Evolutionary conservation across 1,284 basidiomycete species (phyloP).

Genomic region (Kwoniella shivajii): DNA sequence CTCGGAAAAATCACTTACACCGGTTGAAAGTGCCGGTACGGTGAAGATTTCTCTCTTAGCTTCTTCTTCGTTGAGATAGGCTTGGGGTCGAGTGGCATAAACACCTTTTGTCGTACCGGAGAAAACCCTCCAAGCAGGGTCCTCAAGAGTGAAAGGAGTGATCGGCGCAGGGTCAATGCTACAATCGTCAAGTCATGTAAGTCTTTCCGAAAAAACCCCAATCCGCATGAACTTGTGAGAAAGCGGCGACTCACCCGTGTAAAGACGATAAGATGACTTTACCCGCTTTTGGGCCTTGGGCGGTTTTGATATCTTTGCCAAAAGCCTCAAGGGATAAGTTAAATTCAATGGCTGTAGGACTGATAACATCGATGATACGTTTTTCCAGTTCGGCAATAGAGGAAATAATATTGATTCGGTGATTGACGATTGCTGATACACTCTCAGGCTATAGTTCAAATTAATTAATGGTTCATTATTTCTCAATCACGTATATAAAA

Average conservation of each 20-base stretch:
- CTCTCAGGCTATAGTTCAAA: slow-evolving; percentile 36
- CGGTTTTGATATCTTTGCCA: slow-evolving; percentile 25
- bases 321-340: slow-evolving; percentile 44
- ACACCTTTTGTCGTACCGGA: slow-evolving; percentile 39
- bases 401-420: slow-evolving; percentile 44
- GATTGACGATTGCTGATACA: slow-evolving; percentile 43
- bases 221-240: too few relatives aligned
- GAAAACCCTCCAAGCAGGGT: slow-evolving; percentile 40
- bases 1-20: slow-evolving; percentile 13
- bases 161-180: slow-evolving; percentile 46
- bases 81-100: slow-evolving; percentile 33
- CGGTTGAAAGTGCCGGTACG: slow-evolving; percentile 35
- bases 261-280: too few relatives aligned
- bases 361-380: slow-evolving; percentile 32
- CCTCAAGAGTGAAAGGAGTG: slow-evolving; percentile 36
- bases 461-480: background rate
- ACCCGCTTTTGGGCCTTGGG: slow-evolving; percentile 8
- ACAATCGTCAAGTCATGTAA: slow-evolving; percentile 10
- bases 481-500: background rate
- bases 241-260: too few relatives aligned
- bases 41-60: slow-evolving; percentile 30
- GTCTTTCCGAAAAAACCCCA: slow-evolving; percentile 12
- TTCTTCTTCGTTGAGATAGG: slow-evolving; percentile 18
- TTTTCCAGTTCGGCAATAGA: slow-evolving; percentile 34
- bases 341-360: slow-evolving; percentile 35